Percentiles rank a stretch among this genome's conserved stretches.
These are phyloP conservation scores for Jacaranda copaia DNA, from an alignment of 257 asterid genomes.

Conservation along the genomic window DNA sequence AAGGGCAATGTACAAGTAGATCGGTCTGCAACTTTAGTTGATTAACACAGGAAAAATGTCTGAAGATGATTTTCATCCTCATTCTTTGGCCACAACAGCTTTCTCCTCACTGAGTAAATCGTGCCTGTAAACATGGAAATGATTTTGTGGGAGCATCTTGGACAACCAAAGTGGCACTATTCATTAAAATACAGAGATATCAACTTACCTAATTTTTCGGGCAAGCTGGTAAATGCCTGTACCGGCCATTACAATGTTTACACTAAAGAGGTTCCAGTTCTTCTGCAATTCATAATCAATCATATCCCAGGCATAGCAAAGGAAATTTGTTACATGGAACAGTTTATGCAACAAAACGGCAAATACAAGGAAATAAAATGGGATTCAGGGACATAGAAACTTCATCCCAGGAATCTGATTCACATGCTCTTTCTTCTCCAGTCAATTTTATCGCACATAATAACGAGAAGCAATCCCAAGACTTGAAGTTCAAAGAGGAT, in stretches of 20 bases:
- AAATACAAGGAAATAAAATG: neutral
- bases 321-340: neutral
- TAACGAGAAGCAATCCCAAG: no score
- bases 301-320: neutral
- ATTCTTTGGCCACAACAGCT: constrained; percentile 73
- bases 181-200: neutral
- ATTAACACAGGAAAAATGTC: neutral
- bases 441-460: no score
- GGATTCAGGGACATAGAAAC: no score
- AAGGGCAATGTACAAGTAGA: neutral
- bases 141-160: neutral
- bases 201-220: constrained; percentile 71
- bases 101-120: constrained; percentile 66
- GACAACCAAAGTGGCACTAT: neutral
- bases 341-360: neutral
- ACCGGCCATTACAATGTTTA: constrained; percentile 88
- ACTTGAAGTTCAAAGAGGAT: no score
- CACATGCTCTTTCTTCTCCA: no score
- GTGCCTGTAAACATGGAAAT: constrained; percentile 56
- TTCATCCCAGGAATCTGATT: no score
- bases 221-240: constrained; percentile 88
- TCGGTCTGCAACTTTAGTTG: neutral
- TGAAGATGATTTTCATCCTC: constrained; percentile 38
- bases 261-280: constrained; percentile 93
- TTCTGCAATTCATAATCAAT: constrained; percentile 63